Conservation (phyloP, 257 asterid genomes). For the Solanum virginianum region DNA sequence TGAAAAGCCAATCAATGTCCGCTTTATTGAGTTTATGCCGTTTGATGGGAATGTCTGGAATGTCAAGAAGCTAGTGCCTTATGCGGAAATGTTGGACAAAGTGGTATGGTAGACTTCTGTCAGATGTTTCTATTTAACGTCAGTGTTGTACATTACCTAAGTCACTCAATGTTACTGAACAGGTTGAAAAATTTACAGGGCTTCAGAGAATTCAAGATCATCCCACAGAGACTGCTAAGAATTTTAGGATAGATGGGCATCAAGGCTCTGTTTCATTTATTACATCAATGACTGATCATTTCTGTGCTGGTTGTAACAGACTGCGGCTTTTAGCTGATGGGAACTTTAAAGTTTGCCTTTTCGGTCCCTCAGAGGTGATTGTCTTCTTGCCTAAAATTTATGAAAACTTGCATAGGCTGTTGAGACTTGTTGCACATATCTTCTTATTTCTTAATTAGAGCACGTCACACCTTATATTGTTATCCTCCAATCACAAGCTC, state of each 20-base stretch:
- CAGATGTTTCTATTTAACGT: not conserved
- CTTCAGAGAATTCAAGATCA: slow-evolving; percentile 70
- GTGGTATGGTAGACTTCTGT: slow-evolving; percentile 65
- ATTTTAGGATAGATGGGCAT: slow-evolving; percentile 75
- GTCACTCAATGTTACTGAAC: slow-evolving; percentile 30
- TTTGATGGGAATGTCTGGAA: slow-evolving; percentile 99
- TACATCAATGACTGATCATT: slow-evolving; percentile 96
- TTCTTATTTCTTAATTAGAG: not conserved
- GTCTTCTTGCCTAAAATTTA: not conserved
- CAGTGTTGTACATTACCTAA: slow-evolving; percentile 12
- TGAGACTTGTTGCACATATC: not conserved
- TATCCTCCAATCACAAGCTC: not conserved
- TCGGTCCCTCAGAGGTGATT: slow-evolving; percentile 93
- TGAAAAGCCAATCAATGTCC: slow-evolving; percentile 80
- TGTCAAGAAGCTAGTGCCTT: slow-evolving; percentile 91
- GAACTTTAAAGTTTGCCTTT: slow-evolving; percentile 96
- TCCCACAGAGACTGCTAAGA: slow-evolving; percentile 92
- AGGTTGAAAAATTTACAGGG: slow-evolving; percentile 63
- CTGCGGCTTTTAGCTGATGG: slow-evolving; percentile 93
- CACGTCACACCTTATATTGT: not conserved
- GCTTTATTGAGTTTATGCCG: slow-evolving; percentile 97
- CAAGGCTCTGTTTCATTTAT: slow-evolving; percentile 87
- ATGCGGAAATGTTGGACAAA: slow-evolving; percentile 83
- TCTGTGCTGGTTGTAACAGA: slow-evolving; percentile 95
- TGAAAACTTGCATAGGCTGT: not conserved